Evolutionary conservation across 169 alveolate genomes (phyloP).

Genomic region (Plasmodium gaboni): DNA sequence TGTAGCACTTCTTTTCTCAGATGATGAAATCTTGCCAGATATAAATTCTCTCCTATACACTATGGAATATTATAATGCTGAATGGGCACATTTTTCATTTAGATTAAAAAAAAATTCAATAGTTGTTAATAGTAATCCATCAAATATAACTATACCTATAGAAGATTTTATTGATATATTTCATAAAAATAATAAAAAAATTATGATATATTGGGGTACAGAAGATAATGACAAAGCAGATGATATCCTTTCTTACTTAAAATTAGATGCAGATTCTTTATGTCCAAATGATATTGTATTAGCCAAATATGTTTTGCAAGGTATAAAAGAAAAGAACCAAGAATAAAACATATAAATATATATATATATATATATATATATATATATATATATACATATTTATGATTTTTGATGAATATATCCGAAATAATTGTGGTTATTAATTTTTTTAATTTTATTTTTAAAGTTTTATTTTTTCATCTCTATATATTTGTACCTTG

Average conservation of each 20-base stretch:
- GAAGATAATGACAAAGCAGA: constrained; percentile 53
- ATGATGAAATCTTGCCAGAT: constrained; percentile 62
- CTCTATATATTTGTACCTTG: too few species aligned
- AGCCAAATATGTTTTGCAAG: constrained; percentile 36
- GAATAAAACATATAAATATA: neutral
- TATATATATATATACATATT: too few species aligned
- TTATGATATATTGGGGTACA: constrained; percentile 76
- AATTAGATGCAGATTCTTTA: constrained; percentile 52
- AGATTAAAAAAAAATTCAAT: constrained; percentile 15
- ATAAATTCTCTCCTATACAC: constrained; percentile 10
- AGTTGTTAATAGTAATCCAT: constrained; percentile 17
- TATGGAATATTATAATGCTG: constrained; percentile 58
- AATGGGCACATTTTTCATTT: constrained; percentile 72
- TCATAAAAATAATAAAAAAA: constrained; percentile 55
- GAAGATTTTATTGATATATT: constrained; percentile 19
- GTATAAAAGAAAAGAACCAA: neutral
- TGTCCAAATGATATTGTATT: constrained; percentile 54
- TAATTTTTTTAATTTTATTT: too few species aligned
- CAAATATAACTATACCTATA: constrained; percentile 1
- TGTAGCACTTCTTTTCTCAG: constrained; percentile 54
- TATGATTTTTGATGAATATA: too few species aligned
- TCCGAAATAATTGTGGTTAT: too few species aligned
- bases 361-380: too few species aligned
- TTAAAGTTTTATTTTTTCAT: too few species aligned
- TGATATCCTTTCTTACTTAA: constrained; percentile 37